Evolutionary conservation across 768 basidiomycete species (phyloP), one percentile per base, ranked within the genome.

Genomic region (Podaxis sp.): DNA sequence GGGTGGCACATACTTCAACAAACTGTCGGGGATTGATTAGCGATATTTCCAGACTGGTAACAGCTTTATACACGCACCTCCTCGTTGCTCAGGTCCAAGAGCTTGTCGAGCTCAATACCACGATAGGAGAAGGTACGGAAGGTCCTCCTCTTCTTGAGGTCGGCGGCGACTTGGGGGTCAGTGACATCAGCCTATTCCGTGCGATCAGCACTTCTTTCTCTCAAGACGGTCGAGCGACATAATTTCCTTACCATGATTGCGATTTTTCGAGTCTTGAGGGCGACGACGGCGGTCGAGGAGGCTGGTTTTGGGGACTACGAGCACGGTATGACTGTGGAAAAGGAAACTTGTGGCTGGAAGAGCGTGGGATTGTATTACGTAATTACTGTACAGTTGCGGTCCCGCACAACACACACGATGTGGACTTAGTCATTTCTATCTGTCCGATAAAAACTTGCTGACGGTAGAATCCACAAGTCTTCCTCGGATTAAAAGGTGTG

Each of bases 121-220:
- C 97, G 92, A 88, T 95, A 99, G 39, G 93, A 93, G 84, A 96
- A 99, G 72, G 96, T 98, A 74, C 94, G 92, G 92, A 99, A 99
- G 63, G 95, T 96, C 74, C 97, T 84, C 87, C 89, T 95, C 85
- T 95, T 96, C 90, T 97, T 97, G 82, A 96, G 86, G 77, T 96
- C 96, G 66, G 96, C 96, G 71, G 96, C 97, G 76, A 93, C 79
- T 77, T 87, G 78, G 73, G 95, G 94, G 79, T 97, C 95, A 79
- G 96, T 96, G 70, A 95, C 83, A 77, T 94, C 93, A 79, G 93
- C 90, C 93, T 95, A 62, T 49, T 51, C 9, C 57, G 33, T 19
- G 40, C 19, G 3, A 58, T 66, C 63, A 71, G 62, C 58, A 70
- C 63, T 39, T 65, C 36, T 13, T 38, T 17, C 24, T 46, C 12